Conservation (phyloP, 2,329 filamentous ascomycete species). For the Penicillium oxalicum region DNA sequence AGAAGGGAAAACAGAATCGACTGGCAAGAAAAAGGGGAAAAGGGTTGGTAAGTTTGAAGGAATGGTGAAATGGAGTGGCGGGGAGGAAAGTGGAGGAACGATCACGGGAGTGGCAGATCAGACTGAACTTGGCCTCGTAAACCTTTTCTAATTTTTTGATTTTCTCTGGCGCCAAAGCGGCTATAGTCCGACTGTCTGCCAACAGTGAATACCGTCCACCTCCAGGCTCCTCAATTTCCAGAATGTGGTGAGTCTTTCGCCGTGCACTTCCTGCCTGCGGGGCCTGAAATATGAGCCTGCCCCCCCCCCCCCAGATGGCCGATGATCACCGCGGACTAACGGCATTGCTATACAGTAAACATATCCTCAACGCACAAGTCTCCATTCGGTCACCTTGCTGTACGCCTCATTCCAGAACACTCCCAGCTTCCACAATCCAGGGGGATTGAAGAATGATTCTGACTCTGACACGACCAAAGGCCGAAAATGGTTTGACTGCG, state of each 20-base stretch:
- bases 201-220: background rate
- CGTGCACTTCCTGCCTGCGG: background rate
- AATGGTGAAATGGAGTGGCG: slow-evolving; percentile 19
- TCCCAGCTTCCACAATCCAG: background rate
- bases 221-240: background rate
- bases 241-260: slow-evolving; percentile 26
- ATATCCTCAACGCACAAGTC: slow-evolving; percentile 96
- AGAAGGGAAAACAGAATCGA: slow-evolving; percentile 5
- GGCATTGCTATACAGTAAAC: slow-evolving; percentile 61
- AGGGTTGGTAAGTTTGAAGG: slow-evolving; percentile 1
- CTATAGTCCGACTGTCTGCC: slow-evolving; percentile 1
- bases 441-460: background rate
- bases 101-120: slow-evolving; percentile 23
- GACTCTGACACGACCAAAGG: slow-evolving; percentile 50
- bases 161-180: slow-evolving; percentile 2
- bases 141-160: slow-evolving; percentile 8
- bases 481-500: slow-evolving; percentile 98
- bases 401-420: slow-evolving; percentile 41
- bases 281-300: background rate
- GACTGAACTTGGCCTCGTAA: slow-evolving; percentile 10
- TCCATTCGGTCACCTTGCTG: slow-evolving; percentile 93
- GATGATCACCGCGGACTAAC: slow-evolving; percentile 9
- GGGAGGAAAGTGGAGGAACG: slow-evolving; percentile 22
- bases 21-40: slow-evolving; percentile 1
- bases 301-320: background rate